These are phyloP conservation scores for Didymella pomorum DNA, from an alignment of 2,329 filamentous ascomycete species.

Conservation along the genomic window DNA sequence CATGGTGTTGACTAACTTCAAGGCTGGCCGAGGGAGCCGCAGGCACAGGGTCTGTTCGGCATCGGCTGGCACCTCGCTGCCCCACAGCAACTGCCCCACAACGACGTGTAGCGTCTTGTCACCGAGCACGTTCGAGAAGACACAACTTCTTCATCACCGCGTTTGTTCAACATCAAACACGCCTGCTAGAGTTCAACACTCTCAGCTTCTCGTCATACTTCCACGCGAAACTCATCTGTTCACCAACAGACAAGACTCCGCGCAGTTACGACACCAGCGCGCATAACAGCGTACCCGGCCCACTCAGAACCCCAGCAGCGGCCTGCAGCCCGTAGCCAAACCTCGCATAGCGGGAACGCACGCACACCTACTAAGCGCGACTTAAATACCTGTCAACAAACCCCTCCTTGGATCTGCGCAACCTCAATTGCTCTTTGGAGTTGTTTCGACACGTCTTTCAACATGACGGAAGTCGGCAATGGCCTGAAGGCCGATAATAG, in stretches of 20 bases:
- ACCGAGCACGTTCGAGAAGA: conserved; percentile 13
- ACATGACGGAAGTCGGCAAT: conserved; percentile 39
- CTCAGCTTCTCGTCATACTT: conserved; percentile 24
- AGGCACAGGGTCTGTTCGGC: neutral
- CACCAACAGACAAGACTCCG: neutral
- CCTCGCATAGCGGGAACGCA: conserved; percentile 40
- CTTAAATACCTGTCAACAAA: conserved; percentile 30
- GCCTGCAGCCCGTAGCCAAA: conserved; percentile 29
- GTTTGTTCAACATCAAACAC: conserved; percentile 37
- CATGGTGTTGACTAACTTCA: neutral
- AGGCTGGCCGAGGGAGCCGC: neutral
- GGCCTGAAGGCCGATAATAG: conserved; percentile 37
- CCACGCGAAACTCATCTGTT: too few species aligned
- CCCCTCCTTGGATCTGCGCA: conserved; percentile 27
- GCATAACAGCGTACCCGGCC: conserved; percentile 20
- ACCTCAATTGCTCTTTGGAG: conserved; percentile 29
- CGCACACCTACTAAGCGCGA: conserved; percentile 31
- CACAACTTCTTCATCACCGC: conserved; percentile 18
- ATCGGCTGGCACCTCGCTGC: conserved; percentile 3
- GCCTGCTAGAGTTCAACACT: conserved; percentile 49
- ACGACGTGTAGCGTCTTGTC: conserved; percentile 8
- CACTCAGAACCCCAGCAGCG: conserved; percentile 32
- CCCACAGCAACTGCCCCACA: conserved; percentile 15
- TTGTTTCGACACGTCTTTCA: conserved; percentile 17
- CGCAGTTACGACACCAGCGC: conserved; percentile 11